Conservation (phyloP, 2,329 filamentous ascomycete species). For the Ceratocystis eucalypticola region DNA sequence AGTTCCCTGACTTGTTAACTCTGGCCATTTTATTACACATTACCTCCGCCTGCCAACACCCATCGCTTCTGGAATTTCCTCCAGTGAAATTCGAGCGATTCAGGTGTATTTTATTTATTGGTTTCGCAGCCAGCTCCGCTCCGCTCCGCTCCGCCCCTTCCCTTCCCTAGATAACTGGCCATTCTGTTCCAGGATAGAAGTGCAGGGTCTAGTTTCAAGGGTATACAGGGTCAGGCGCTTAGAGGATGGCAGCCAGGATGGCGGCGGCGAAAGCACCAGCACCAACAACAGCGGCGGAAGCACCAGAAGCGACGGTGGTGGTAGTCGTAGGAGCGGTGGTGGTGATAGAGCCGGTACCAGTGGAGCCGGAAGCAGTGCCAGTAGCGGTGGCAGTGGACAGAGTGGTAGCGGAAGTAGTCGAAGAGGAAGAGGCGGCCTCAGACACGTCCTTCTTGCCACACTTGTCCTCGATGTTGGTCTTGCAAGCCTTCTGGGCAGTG, state of each 20-base stretch:
- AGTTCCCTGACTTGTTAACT: background rate
- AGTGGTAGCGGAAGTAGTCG: constrained; percentile 23
- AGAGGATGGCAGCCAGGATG: constrained; percentile 20
- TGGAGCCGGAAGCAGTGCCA: constrained; percentile 21
- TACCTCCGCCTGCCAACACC: background rate
- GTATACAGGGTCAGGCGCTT: background rate
- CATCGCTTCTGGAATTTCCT: constrained; percentile 15
- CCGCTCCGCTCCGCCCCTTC: background rate
- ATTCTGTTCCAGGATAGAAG: constrained; percentile 22
- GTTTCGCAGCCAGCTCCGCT: background rate
- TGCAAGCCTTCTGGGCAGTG: constrained; percentile 36
- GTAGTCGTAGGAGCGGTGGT: constrained; percentile 8
- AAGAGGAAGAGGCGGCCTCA: constrained; percentile 22
- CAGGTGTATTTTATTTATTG: background rate
- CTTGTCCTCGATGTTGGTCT: constrained; percentile 32
- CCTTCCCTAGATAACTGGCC: background rate
- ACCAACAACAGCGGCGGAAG: constrained; percentile 21
- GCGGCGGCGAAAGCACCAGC: constrained; percentile 32
- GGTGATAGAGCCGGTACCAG: constrained; percentile 15
- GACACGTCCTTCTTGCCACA: constrained; percentile 33
- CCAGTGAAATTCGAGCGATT: constrained; percentile 15
- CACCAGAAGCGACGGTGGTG: constrained; percentile 12
- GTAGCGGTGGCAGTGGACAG: constrained; percentile 22
- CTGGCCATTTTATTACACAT: background rate
- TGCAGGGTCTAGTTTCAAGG: constrained; percentile 22